Conservation (phyloP, 73 alveolate genomes). For the Paramecium primaurelia region DNA sequence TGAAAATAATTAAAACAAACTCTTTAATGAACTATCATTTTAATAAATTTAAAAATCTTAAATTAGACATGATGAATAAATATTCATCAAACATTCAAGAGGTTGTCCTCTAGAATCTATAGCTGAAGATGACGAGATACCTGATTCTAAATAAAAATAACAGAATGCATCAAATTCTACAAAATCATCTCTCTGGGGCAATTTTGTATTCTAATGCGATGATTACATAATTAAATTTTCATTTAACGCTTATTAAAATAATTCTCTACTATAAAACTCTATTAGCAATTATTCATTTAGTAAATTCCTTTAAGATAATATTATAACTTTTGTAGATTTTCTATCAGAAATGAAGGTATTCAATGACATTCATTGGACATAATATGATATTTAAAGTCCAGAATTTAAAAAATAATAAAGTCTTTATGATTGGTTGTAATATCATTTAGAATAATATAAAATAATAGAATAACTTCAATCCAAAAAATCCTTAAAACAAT, state of each 20-base stretch:
- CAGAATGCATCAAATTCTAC: not conserved
- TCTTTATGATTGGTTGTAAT: not conserved
- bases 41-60: not conserved
- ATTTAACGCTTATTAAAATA: not conserved
- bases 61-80: not conserved
- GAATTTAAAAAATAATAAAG: not conserved
- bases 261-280: not conserved
- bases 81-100: not conserved
- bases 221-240: not conserved
- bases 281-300: not conserved
- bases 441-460: not conserved
- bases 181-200: not conserved
- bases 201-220: not conserved
- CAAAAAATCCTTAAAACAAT: not conserved
- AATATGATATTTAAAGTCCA: not conserved
- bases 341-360: not conserved
- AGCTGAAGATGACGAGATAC: not conserved
- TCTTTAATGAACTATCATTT: not conserved
- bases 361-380: not conserved
- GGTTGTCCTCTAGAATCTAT: not conserved
- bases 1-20: not conserved
- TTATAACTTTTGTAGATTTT: not conserved
- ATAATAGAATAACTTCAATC: not conserved
- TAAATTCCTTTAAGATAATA: slow-evolving; percentile 7
- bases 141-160: not conserved